phyloP scores from a whole-genome alignment of 2,329 filamentous ascomycete species.

The Fulvia fulva region DNA sequence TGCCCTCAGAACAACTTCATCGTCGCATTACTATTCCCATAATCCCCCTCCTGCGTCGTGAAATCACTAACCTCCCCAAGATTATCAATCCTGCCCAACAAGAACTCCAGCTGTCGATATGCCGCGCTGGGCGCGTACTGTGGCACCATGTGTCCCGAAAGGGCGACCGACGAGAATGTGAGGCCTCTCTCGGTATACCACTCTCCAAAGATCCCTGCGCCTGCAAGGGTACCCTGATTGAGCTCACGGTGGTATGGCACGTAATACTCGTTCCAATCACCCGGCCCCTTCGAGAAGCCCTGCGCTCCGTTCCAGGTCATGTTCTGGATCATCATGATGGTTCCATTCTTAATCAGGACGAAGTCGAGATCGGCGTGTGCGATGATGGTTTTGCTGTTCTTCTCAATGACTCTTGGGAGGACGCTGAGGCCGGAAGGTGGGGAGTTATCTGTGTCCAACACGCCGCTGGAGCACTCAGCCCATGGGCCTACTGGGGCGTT shows the following conservation, averaged over 20 bases:
- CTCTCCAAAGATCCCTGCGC: conserved; percentile 64
- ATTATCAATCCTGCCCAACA: conserved; percentile 65
- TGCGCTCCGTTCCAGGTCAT: conserved; percentile 73
- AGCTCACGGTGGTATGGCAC: conserved; percentile 60
- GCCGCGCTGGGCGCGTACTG: conserved; percentile 66
- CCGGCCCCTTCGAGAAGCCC: conserved; percentile 62
- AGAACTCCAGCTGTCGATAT: conserved; percentile 64
- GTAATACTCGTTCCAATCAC: conserved; percentile 56
- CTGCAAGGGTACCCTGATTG: conserved; percentile 49
- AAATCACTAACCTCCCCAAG: conserved; percentile 42
- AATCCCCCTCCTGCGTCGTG: conserved; percentile 33
- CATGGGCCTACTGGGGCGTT: conserved; percentile 60
- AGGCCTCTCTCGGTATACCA: conserved; percentile 71
- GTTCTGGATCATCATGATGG: conserved; percentile 70
- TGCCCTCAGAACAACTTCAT: conserved; percentile 15
- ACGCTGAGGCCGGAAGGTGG: conserved; percentile 54
- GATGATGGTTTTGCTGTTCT: conserved; percentile 68
- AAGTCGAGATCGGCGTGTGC: conserved; percentile 69
- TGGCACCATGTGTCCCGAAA: conserved; percentile 57
- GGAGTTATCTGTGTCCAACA: conserved; percentile 50
- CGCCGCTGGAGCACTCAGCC: conserved; percentile 53
- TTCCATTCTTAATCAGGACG: conserved; percentile 64
- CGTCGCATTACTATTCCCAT: conserved; percentile 26
- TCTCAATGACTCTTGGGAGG: conserved; percentile 68
- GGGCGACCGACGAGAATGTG: conserved; percentile 62